These are phyloP conservation scores for Fusarium siculi DNA, from an alignment of 2,329 filamentous ascomycete genomes.

Conservation along the genomic window DNA sequence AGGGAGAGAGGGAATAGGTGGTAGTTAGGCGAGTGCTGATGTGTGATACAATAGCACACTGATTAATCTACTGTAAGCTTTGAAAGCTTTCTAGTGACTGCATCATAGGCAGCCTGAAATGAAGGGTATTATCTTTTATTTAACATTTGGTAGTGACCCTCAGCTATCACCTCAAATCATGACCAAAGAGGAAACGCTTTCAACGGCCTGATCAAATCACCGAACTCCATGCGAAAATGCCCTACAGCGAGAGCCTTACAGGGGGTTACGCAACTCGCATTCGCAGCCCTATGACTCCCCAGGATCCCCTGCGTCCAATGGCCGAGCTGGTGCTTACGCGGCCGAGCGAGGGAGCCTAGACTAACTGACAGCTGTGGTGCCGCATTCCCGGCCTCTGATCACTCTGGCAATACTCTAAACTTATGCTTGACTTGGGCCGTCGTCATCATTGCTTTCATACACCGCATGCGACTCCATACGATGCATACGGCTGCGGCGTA, in stretches of 20 bases:
- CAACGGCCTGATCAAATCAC: neutral
- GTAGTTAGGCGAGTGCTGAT: neutral
- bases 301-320: conserved; percentile 22
- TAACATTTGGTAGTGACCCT: neutral
- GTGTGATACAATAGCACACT: neutral
- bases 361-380: conserved; percentile 7
- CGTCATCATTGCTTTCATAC: conserved; percentile 14
- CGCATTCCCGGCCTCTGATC: conserved; percentile 4
- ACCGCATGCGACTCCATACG: neutral
- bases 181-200: neutral
- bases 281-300: conserved; percentile 43
- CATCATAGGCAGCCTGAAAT: neutral
- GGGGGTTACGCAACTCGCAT: conserved; percentile 35
- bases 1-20: neutral
- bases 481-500: neutral
- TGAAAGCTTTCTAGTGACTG: neutral
- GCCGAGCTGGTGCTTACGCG: conserved; percentile 34
- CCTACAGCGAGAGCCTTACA: conserved; percentile 1
- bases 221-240: neutral
- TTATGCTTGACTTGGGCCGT: conserved; percentile 14
- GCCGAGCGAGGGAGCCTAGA: conserved; percentile 32
- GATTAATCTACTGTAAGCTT: neutral
- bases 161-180: conserved; percentile 3
- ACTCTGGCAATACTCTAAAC: neutral
- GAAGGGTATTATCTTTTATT: conserved; percentile 18